Evolutionary conservation across 2,329 filamentous ascomycete species (phyloP), one percentile per base, ranked within the genome.

Genomic region (Colletotrichum horii): DNA sequence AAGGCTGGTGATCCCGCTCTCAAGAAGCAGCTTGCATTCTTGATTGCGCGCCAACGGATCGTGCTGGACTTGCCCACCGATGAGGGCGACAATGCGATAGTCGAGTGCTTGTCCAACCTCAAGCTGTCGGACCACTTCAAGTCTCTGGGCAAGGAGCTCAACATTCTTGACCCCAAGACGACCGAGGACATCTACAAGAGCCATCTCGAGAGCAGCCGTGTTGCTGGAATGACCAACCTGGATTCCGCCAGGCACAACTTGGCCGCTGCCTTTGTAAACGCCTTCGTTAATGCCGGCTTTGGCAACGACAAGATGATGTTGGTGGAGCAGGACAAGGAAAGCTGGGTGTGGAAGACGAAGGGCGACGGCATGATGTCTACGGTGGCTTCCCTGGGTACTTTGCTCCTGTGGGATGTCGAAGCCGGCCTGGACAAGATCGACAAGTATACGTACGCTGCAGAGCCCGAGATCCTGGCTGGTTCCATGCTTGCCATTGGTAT

Each of bases 161-260:
- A 99, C 85, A 96, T 99, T 68, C 89, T 98, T 56, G 97, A 99
- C 78, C 97, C 97, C 43, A 98, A 98, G 88, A 95, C 95, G 58
- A 97, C 96, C 0, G 97, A 99, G 83, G 97, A 99, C 81, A 99
- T 99, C 81, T 99, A 99, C 91, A 99, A 99, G 89, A 98, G 96
- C 82, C 97, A 99, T 85, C 91, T 99, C 7, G 97, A 99, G 86
- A 98, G 95, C 87, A 98, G 94, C 80, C 92, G 97, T 77, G 97
- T 97, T 69, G 95, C 95, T 28, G 96, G 96, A 43, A 91, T 98
- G 86, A 98, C 96, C 14, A 98, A 98, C 83, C 92, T 97, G 62
- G 97, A 99, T 83, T 99, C 97, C 12, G 96, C 96, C 34, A 92
- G 96, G 80, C 96, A 99, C 88, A 99, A 99, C 82, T 90, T 99